These are phyloP conservation scores for Microdochium nivale DNA, from an alignment of 2,329 filamentous ascomycete species.

Conservation along the genomic window DNA sequence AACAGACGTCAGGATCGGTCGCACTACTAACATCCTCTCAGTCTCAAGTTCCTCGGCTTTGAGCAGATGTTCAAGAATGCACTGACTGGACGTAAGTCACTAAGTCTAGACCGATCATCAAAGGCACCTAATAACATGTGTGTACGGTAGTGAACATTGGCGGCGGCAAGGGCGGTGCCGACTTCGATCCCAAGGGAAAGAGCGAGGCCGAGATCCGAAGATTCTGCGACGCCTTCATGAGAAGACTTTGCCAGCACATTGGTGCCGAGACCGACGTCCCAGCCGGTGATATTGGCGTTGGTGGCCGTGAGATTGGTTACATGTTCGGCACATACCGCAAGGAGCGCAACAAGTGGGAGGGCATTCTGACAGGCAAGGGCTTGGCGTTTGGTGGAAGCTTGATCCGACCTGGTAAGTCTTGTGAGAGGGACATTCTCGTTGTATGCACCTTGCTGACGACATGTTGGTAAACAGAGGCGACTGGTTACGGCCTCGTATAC, in stretches of 20 bases:
- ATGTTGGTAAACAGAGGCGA: conserved; percentile 57
- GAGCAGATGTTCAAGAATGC: conserved; percentile 99
- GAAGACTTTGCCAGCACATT: conserved; percentile 90
- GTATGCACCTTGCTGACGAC: conserved; percentile 1
- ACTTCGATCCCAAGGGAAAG: conserved; percentile 99
- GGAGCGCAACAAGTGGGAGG: conserved; percentile 85
- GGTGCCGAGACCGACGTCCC: conserved; percentile 93
- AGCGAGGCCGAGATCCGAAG: conserved; percentile 93
- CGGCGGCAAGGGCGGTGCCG: conserved; percentile 93
- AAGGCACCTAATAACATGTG: conserved; percentile 12
- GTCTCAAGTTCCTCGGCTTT: conserved; percentile 94
- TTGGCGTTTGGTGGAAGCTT: conserved; percentile 84
- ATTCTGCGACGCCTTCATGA: conserved; percentile 96
- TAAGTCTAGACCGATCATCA: background rate
- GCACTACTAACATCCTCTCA: conserved; percentile 29
- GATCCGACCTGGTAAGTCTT: conserved; percentile 61
- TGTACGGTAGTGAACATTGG: conserved; percentile 69
- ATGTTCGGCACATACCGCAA: conserved; percentile 92
- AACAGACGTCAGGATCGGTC: background rate
- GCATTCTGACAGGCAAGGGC: conserved; percentile 93
- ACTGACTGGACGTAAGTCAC: conserved; percentile 70
- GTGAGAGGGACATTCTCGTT: background rate
- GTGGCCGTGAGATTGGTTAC: conserved; percentile 85
- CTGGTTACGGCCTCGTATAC: conserved; percentile 93
- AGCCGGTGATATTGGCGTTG: conserved; percentile 93